Percentiles rank a stretch among this genome's conserved stretches.
Evolutionary conservation across 495 filamentous ascomycete genomes (phyloP).

Genomic region (Pseudotulostoma volvatum): DNA sequence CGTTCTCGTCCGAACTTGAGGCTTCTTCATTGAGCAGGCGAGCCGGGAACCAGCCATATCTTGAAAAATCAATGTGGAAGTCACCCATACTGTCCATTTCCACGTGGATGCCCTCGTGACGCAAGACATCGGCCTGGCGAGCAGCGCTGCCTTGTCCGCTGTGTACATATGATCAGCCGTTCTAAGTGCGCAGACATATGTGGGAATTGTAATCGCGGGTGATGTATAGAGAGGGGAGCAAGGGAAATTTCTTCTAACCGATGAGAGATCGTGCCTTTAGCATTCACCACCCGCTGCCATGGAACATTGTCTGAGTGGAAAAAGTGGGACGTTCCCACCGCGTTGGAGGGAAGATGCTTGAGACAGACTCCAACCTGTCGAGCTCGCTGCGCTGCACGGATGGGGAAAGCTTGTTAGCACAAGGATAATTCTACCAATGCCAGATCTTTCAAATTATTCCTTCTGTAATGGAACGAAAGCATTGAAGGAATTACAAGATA

Average conservation of each 20-base stretch:
- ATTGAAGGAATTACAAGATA: too few species aligned
- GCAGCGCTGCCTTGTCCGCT: conserved; percentile 52
- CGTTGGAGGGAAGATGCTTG: conserved; percentile 53
- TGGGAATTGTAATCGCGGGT: conserved; percentile 6
- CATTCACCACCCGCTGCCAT: conserved; percentile 86
- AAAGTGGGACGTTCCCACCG: conserved; percentile 14
- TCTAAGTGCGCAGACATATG: too few species aligned
- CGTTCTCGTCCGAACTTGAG: not conserved
- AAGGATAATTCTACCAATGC: too few species aligned
- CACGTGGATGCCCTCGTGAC: conserved; percentile 54
- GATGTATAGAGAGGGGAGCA: conserved; percentile 2
- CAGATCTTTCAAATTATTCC: not conserved
- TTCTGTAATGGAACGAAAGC: too few species aligned
- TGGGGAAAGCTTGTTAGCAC: too few species aligned
- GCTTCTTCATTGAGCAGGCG: conserved; percentile 22
- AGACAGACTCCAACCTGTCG: conserved; percentile 80
- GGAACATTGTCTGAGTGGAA: conserved; percentile 70
- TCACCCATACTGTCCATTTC: conserved; percentile 48
- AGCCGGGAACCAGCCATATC: conserved; percentile 65
- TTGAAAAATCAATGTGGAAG: conserved; percentile 46
- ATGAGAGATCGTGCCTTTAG: conserved; percentile 70
- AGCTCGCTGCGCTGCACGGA: conserved; percentile 39
- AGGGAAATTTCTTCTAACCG: conserved; percentile 39
- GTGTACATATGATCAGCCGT: not conserved
- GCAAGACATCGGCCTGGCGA: conserved; percentile 51